Conservation (phyloP, 2,329 filamentous ascomycete species). For the Aspergillus calidoustus region DNA sequence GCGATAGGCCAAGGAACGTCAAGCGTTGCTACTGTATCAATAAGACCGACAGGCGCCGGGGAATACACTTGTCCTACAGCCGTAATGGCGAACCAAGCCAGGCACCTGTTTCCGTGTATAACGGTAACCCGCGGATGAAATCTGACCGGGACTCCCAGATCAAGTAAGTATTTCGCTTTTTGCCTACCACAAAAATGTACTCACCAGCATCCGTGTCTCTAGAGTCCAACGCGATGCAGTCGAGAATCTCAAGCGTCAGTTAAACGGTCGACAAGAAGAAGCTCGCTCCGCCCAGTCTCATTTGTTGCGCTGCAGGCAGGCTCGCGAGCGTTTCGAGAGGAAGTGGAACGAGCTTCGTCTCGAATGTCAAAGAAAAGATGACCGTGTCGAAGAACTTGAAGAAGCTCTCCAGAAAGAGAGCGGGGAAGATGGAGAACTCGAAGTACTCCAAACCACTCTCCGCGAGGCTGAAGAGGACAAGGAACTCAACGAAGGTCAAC, state of each 20-base stretch:
- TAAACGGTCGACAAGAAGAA: constrained; percentile 57
- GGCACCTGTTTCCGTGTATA: constrained; percentile 58
- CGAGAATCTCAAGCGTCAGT: constrained; percentile 60
- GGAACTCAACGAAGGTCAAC: constrained; percentile 48
- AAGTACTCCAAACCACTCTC: constrained; percentile 63
- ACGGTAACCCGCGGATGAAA: constrained; percentile 72
- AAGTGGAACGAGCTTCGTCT: constrained; percentile 56
- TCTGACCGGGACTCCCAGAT: constrained; percentile 74
- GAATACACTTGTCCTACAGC: constrained; percentile 61
- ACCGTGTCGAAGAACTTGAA: constrained; percentile 68
- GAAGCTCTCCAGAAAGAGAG: constrained; percentile 63
- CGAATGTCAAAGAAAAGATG: constrained; percentile 63
- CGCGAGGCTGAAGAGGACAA: constrained; percentile 58
- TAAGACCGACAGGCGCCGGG: constrained; percentile 66
- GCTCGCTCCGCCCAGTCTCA: constrained; percentile 54
- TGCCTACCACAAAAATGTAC: neutral
- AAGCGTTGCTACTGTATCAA: constrained; percentile 67
- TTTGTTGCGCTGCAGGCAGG: constrained; percentile 55
- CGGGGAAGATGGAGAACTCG: constrained; percentile 68
- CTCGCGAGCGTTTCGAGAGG: constrained; percentile 56
- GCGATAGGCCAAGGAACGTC: constrained; percentile 69
- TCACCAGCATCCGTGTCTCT: constrained; percentile 16
- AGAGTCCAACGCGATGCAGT: constrained; percentile 54
- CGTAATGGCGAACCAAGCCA: constrained; percentile 55
- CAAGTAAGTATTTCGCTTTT: constrained; percentile 38